Evolutionary conservation across 768 basidiomycete species (phyloP).

Genomic region (Tulasnella sp.): DNA sequence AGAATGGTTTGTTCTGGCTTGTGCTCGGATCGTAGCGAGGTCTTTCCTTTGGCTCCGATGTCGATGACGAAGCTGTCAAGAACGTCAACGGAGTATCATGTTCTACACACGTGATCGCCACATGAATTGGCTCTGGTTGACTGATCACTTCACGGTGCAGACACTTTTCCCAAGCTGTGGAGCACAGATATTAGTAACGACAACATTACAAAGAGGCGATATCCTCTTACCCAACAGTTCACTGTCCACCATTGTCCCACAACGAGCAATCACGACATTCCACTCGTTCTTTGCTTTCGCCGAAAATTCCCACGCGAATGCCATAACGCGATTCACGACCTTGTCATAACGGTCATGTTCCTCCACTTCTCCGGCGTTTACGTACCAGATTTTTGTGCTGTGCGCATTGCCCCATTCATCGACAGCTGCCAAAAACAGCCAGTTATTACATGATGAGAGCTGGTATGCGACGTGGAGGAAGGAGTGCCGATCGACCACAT

Average conservation of each 20-base stretch:
- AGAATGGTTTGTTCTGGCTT: not conserved
- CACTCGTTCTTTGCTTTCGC: conserved; percentile 62
- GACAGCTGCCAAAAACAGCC: conserved; percentile 60
- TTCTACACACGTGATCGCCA: conserved; percentile 49
- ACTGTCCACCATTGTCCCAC: conserved; percentile 42
- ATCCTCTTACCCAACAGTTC: conserved; percentile 52
- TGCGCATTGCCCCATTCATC: conserved; percentile 71
- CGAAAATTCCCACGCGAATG: conserved; percentile 50
- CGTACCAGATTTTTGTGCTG: conserved; percentile 44
- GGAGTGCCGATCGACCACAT: conserved; percentile 44
- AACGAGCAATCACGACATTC: conserved; percentile 59
- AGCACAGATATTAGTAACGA: conserved; percentile 6
- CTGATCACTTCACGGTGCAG: conserved; percentile 33
- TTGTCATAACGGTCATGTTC: conserved; percentile 35
- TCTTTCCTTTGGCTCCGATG: no score
- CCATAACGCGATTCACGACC: conserved; percentile 40
- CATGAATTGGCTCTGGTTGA: conserved; percentile 39
- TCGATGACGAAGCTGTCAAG: conserved; percentile 19
- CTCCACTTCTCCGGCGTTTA: conserved; percentile 3
- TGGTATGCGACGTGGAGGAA: conserved; percentile 68
- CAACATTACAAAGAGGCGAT: not conserved
- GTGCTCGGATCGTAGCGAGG: no score
- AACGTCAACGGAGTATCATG: conserved; percentile 48
- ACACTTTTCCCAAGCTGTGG: conserved; percentile 50
- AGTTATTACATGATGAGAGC: conserved; percentile 52